Base-by-base conservation (phyloP, 306 rosid species). In the Cucumis sativus region DNA sequence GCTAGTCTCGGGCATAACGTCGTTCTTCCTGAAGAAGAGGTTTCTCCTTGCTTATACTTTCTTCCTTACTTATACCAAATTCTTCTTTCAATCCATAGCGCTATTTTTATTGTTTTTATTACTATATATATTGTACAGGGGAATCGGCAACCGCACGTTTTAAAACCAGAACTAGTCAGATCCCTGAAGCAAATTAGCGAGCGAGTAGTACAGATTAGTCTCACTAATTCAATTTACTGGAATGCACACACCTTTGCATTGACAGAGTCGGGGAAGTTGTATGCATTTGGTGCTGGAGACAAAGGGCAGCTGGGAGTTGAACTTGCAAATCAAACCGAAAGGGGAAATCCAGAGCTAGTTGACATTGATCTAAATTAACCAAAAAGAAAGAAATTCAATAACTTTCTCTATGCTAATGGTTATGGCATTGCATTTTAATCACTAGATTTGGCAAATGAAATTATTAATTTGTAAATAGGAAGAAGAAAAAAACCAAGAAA, bases 241-340 rank as follows among this genome's bases (percentile, higher is more conserved):
- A 92, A 94, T 30, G 98, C 98, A 21, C 98, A 94, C 82, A 94
- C 98, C 59, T 92, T 94, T 39, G 98, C 98, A 1, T 96, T 94
- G 35, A 92, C 97, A 1, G 93, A 90, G 79, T 89, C 97, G 1
- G 98, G 98, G 71, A 94, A 90, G 87, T 88, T 94, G 23, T 92
- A 85, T 73, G 95, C 96, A 72, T 94, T 94, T 85, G 98, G 98
- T 1, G 91, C 97, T 2, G 98, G 96, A 54, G 96, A 94, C 83
- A 90, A 94, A 84, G 98, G 98, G 60, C 97, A 94, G 78, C 86
- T 94, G 6, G 98, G 97, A 61, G 84, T 92, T 33, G 88, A 92
- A 79, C 97, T 92, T 63, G 90, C 79, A 4, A 86, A 87, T 89
- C 96, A 92, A 68, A 85, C 89, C 12, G 96, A 90, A 85, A 86